These are phyloP conservation scores for Calonectria pauciramosa DNA, from an alignment of 2,329 filamentous ascomycete species.

Conservation along the genomic window DNA sequence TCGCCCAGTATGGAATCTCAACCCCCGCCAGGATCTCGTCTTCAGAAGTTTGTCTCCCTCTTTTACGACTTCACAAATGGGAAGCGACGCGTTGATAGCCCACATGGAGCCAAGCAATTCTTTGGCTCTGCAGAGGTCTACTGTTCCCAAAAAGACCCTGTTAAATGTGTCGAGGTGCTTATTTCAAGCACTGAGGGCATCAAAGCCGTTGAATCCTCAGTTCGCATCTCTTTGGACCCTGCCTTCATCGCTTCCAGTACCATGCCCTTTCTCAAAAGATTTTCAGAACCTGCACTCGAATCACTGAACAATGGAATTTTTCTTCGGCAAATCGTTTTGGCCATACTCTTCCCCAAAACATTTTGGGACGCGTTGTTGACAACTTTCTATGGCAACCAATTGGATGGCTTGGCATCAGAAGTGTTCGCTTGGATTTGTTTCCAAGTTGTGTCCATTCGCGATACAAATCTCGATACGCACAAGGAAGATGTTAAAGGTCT, in stretches of 20 bases:
- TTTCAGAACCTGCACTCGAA: constrained; percentile 33
- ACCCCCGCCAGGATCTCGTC: constrained; percentile 24
- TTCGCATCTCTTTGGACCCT: constrained; percentile 41
- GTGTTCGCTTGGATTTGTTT: constrained; percentile 64
- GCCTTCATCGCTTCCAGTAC: constrained; percentile 46
- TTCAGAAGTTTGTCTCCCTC: constrained; percentile 24
- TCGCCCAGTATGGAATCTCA: constrained; percentile 23
- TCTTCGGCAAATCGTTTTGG: constrained; percentile 52
- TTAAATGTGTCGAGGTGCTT: constrained; percentile 46
- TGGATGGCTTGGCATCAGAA: constrained; percentile 50
- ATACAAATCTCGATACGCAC: constrained; percentile 32
- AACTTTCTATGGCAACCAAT: constrained; percentile 41
- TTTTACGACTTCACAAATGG: constrained; percentile 37
- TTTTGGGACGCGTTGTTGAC: constrained; percentile 66
- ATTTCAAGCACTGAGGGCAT: constrained; percentile 39
- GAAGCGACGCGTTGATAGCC: constrained; percentile 28
- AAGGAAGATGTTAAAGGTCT: constrained; percentile 40
- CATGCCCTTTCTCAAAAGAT: constrained; percentile 27
- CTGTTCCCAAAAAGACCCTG: constrained; percentile 29
- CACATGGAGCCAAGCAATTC: constrained; percentile 44
- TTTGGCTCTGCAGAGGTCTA: constrained; percentile 39
- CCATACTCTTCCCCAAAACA: constrained; percentile 64
- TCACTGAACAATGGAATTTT: constrained; percentile 39
- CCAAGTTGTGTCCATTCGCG: constrained; percentile 54
- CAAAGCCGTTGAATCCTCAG: constrained; percentile 39